phyloP scores from a whole-genome alignment of 768 basidiomycete species.

The Psilocybe subaeruginosa region DNA sequence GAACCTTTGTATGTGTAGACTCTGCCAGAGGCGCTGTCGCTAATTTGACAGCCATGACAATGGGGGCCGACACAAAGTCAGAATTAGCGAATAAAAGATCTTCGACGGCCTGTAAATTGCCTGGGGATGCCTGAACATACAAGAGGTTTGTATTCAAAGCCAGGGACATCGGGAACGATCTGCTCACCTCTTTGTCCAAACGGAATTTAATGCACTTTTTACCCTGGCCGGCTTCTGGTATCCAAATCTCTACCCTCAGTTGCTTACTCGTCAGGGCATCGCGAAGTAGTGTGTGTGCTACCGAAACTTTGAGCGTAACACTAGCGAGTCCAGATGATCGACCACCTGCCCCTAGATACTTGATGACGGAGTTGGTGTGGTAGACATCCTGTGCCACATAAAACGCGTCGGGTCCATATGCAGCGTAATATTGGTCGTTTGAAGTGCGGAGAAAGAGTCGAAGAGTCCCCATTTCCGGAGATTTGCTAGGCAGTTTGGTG shows the following conservation, averaged over 20 bases:
- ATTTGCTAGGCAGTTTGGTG: conserved; percentile 59
- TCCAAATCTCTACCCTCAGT: conserved; percentile 92
- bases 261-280: conserved; percentile 92
- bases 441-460: conserved; percentile 79
- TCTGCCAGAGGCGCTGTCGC: conserved; percentile 47
- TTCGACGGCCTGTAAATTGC: conserved; percentile 75
- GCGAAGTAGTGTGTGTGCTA: conserved; percentile 82
- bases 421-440: conserved; percentile 77
- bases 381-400: conserved; percentile 84
- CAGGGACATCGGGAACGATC: neutral
- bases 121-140: conserved; percentile 51
- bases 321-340: conserved; percentile 67
- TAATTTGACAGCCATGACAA: conserved; percentile 88
- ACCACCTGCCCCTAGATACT: conserved; percentile 78
- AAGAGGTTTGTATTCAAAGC: neutral
- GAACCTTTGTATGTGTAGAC: conserved; percentile 59
- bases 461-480: conserved; percentile 79
- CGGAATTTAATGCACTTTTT: conserved; percentile 79
- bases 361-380: conserved; percentile 90
- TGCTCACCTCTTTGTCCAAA: conserved; percentile 76
- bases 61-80: conserved; percentile 82
- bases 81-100: conserved; percentile 84
- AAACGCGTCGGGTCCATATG: conserved; percentile 87
- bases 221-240: conserved; percentile 68
- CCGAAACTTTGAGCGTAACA: conserved; percentile 73